Conservation (phyloP, 306 rosid species). For the Corylus americana region DNA sequence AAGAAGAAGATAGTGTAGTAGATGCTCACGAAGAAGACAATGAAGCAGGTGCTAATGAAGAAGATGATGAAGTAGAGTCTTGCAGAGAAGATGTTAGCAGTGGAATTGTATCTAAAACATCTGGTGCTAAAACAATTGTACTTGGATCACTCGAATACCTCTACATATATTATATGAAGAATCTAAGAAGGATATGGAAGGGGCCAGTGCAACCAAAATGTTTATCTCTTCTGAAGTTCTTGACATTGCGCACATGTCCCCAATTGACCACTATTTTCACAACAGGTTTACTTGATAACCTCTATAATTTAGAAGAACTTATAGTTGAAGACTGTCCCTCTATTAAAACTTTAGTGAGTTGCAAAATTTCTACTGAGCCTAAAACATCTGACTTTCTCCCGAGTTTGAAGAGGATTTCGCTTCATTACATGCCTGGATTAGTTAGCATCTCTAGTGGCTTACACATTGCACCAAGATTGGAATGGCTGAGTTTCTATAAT, state of each 20-base stretch:
- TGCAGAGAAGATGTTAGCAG: neutral
- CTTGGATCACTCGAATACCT: neutral
- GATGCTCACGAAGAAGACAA: too few relatives aligned
- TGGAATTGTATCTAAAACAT: neutral
- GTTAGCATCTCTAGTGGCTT: slow-evolving; percentile 22
- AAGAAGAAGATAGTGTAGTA: neutral
- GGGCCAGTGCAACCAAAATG: neutral
- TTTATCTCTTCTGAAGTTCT: slow-evolving; percentile 10
- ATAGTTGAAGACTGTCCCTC: slow-evolving; percentile 28
- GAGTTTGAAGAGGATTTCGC: neutral
- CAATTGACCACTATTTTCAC: slow-evolving; percentile 20
- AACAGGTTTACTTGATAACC: neutral
- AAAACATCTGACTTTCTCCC: slow-evolving; percentile 3
- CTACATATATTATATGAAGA: neutral
- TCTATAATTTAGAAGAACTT: slow-evolving; percentile 10
- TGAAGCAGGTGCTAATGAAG: too few relatives aligned
- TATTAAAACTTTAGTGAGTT: neutral
- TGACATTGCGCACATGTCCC: slow-evolving; percentile 30
- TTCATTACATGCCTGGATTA: slow-evolving; percentile 14
- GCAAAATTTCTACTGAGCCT: neutral
- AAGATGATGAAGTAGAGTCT: too few relatives aligned
- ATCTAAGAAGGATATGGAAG: neutral
- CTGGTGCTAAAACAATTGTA: neutral
- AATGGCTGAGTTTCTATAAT: slow-evolving; percentile 18
- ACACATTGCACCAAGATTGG: neutral